These are phyloP conservation scores for Botrytis aclada DNA, from an alignment of 2,329 filamentous ascomycete genomes.

Conservation along the genomic window DNA sequence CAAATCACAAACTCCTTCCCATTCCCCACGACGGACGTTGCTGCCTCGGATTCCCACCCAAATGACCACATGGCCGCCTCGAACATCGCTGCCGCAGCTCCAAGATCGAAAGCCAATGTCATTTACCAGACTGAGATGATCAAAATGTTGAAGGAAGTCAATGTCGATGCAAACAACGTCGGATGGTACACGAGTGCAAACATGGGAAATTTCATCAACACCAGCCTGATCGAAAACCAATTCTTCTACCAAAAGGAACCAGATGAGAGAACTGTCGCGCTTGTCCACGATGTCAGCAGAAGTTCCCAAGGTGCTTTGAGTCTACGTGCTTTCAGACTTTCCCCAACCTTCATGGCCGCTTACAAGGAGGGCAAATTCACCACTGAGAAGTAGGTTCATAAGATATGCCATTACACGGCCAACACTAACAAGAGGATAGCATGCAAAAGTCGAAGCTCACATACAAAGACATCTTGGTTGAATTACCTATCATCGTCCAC, in stretches of 20 bases:
- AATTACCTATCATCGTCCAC: slow-evolving; percentile 85
- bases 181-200: slow-evolving; percentile 99
- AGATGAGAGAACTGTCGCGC: slow-evolving; percentile 80
- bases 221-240: slow-evolving; percentile 96
- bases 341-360: slow-evolving; percentile 80
- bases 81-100: slow-evolving; percentile 78
- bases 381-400: slow-evolving; percentile 74
- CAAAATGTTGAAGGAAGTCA: slow-evolving; percentile 91
- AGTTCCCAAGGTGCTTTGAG: slow-evolving; percentile 89
- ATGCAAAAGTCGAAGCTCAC: slow-evolving; percentile 91
- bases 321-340: slow-evolving; percentile 86
- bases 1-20: slow-evolving; percentile 95
- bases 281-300: slow-evolving; percentile 93
- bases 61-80: slow-evolving; percentile 63
- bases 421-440: slow-evolving; percentile 46
- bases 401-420: background rate
- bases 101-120: slow-evolving; percentile 85
- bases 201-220: slow-evolving; percentile 97
- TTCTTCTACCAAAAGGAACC: slow-evolving; percentile 91
- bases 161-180: slow-evolving; percentile 95
- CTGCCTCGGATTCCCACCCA: slow-evolving; percentile 67
- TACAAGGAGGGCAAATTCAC: slow-evolving; percentile 98
- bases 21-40: slow-evolving; percentile 79
- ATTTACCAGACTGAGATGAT: slow-evolving; percentile 96
- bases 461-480: slow-evolving; percentile 89